Percentiles rank a stretch among this genome's conserved stretches.
phyloP scores from a whole-genome alignment of 371 early-diverging fungal species.

The Lichtheimia hyalospora region DNA sequence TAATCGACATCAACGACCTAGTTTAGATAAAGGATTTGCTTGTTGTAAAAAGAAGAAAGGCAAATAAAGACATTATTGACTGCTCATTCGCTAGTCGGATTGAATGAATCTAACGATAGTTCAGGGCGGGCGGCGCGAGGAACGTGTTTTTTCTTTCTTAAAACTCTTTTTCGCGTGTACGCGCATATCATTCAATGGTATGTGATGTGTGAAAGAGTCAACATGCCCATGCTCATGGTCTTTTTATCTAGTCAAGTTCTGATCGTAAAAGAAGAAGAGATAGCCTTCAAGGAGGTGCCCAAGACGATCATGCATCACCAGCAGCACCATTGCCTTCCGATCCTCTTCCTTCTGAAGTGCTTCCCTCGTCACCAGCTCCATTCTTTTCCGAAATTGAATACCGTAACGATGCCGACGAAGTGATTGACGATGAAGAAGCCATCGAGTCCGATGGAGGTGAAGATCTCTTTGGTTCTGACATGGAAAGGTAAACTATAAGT shows the following conservation, averaged over 20 bases:
- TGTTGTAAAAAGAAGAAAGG: constrained; percentile 4
- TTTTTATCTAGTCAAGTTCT: constrained; percentile 3
- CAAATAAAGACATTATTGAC: background rate
- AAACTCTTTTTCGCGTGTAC: background rate
- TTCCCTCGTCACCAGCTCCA: constrained; percentile 45
- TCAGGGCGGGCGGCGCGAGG: too few species aligned
- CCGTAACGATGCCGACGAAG: constrained; percentile 37
- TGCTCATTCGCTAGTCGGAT: background rate
- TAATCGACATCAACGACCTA: constrained; percentile 47
- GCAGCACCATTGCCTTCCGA: constrained; percentile 20
- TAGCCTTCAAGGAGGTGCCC: constrained; percentile 16
- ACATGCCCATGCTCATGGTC: background rate
- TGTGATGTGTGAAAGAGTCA: background rate
- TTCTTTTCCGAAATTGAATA: constrained; percentile 48
- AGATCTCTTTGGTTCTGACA: constrained; percentile 80
- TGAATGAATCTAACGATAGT: background rate
- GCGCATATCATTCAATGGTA: background rate
- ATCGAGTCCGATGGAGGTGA: constrained; percentile 71
- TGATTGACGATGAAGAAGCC: constrained; percentile 32
- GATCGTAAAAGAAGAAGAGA: constrained; percentile 57
- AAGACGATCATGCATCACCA: constrained; percentile 12
- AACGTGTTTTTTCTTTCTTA: background rate
- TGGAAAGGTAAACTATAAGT: constrained; percentile 59
- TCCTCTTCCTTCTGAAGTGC: constrained; percentile 24
- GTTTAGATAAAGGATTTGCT: background rate